Conservation (phyloP, 805 yeast genomes). For the Ogataea salicorniae region DNA sequence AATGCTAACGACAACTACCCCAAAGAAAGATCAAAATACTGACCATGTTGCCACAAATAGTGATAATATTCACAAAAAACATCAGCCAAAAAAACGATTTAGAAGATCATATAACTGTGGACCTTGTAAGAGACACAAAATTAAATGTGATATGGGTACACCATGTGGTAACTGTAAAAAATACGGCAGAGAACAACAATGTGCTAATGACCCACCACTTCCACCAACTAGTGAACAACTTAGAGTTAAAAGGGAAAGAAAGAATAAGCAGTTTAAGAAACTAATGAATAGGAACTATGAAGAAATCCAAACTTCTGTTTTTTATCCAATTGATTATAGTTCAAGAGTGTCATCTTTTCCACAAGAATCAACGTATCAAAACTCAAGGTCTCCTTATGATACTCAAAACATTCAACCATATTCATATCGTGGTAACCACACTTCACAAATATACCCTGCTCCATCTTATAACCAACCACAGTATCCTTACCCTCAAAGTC, state of each 20-base stretch:
- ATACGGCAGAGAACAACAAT: constrained; percentile 9
- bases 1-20: too few species aligned
- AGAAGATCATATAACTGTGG: constrained; percentile 54
- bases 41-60: too few species aligned
- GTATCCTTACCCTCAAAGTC: background rate
- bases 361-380: too few species aligned
- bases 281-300: background rate
- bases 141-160: constrained; percentile 43
- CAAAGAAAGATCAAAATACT: too few species aligned
- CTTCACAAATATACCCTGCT: too few species aligned
- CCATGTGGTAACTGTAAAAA: constrained; percentile 4
- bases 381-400: too few species aligned
- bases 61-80: background rate
- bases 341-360: too few species aligned
- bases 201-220: constrained; percentile 15
- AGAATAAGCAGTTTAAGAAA: constrained; percentile 10
- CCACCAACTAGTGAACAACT: constrained; percentile 21
- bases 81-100: constrained; percentile 28
- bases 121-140: constrained; percentile 48
- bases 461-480: constrained; percentile 9
- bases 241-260: constrained; percentile 10
- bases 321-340: too few species aligned
- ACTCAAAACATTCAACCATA: too few species aligned
- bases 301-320: too few species aligned
- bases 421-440: too few species aligned